These are phyloP conservation scores for Anastatica hierochuntica DNA, from an alignment of 345 rosid species.

Conservation along the genomic window DNA sequence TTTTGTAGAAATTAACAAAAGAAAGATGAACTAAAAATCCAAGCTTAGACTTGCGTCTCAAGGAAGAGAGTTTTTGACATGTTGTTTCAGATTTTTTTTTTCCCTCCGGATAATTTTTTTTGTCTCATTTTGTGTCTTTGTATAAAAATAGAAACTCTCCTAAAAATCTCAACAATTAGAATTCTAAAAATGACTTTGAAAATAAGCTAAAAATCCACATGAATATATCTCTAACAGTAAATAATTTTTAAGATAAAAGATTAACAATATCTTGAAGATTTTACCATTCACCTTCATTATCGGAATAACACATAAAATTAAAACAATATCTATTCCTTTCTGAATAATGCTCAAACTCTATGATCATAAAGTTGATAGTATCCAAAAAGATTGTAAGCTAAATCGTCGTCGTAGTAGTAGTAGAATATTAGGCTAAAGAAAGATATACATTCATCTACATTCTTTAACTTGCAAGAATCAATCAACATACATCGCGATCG, in stretches of 20 bases:
- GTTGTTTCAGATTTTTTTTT: constrained; percentile 1
- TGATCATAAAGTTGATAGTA: too few relatives aligned
- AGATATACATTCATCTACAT: constrained; percentile 23
- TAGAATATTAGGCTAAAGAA: constrained; percentile 11
- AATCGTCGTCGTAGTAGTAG: not conserved
- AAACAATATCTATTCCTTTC: too few relatives aligned
- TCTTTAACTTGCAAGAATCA: too few relatives aligned
- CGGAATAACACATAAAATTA: too few relatives aligned
- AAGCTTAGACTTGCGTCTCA: not conserved
- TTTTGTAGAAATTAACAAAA: not conserved
- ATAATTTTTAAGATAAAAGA: constrained; percentile 3
- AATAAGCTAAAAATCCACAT: constrained; percentile 21
- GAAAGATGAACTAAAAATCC: not conserved
- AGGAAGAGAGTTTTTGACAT: constrained; percentile 13
- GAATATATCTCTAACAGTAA: constrained; percentile 7
- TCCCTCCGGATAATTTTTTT: not conserved
- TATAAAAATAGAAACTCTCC: constrained; percentile 26
- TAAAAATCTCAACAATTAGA: not conserved
- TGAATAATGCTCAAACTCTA: not conserved
- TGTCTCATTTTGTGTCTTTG: not conserved
- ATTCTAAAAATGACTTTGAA: constrained; percentile 19
- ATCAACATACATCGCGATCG: constrained; percentile 53
- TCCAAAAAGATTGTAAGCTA: too few relatives aligned
- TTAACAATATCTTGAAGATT: constrained; percentile 13
- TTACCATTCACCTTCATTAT: constrained; percentile 25